Conservation (phyloP, 768 basidiomycete species). For the Lactarius akahatsu region DNA sequence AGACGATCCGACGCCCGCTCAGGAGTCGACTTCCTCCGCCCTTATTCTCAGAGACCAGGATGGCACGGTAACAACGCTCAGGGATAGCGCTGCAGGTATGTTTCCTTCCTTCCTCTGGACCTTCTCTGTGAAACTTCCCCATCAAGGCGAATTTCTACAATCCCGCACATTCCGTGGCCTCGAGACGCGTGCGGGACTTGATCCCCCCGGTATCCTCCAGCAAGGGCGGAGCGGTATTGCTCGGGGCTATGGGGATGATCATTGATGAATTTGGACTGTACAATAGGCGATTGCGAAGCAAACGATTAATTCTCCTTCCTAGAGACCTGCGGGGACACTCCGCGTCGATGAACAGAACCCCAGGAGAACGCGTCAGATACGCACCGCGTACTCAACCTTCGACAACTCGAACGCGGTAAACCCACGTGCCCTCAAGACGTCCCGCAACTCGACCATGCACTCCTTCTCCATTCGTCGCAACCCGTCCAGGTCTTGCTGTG, state of each 20-base stretch:
- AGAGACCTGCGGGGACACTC: not conserved
- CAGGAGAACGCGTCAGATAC: not conserved
- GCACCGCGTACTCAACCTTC: constrained; percentile 1
- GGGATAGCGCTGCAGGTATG: constrained; percentile 72
- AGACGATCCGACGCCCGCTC: constrained; percentile 21
- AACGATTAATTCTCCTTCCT: not conserved
- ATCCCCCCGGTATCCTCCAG: constrained; percentile 77
- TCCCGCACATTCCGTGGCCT: constrained; percentile 77
- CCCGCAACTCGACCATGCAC: not conserved
- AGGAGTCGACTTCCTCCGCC: constrained; percentile 38
- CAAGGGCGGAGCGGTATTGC: constrained; percentile 91
- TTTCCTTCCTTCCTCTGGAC: constrained; percentile 20
- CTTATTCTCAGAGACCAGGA: constrained; percentile 67
- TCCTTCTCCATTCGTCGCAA: not conserved
- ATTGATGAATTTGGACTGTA: constrained; percentile 3
- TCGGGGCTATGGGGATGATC: constrained; percentile 72
- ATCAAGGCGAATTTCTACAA: constrained; percentile 66
- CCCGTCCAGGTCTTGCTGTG: not conserved
- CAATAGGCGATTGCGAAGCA: not conserved
- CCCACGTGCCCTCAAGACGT: not conserved
- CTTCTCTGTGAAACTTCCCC: constrained; percentile 13
- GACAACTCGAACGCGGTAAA: constrained; percentile 1
- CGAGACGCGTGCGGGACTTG: constrained; percentile 73
- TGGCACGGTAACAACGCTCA: constrained; percentile 50
- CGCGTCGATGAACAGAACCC: not conserved